Base-by-base conservation (phyloP, 2,329 filamentous ascomycete species). In the Conoideocrella luteorostrata region DNA sequence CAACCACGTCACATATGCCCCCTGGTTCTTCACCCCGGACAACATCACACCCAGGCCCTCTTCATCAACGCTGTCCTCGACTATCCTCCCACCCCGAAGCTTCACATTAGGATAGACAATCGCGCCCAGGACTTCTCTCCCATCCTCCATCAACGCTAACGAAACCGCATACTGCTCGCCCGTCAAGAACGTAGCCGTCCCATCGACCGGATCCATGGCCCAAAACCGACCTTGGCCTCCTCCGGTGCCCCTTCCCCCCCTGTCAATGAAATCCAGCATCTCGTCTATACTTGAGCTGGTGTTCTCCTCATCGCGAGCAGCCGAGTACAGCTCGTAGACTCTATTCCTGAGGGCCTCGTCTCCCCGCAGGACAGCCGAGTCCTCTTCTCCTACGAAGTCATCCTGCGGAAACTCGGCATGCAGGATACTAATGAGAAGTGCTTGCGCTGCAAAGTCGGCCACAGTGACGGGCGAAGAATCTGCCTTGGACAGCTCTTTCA, bases 151-250 rank as follows among this genome's bases (percentile, higher is more conserved):
- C 49, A 84, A 60, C 3, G 75, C 73, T 17, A 83, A 62, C 47
- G 76, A 77, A 4, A 84, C 76, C 3, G 74, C 79, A 47, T 82
- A 84, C 60, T 84, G 80, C 58, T 78, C 69, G 3, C 75, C 75
- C 30, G 63, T 63, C 50, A 84, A 72, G 46, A 81, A 84, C 0
- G 78, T 75, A 13, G 73, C 74, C 1, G 80, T 84, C 23, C 80
- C 80, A 51, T 84, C 80, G 7, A 84, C 74, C 0, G 80, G 80
- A 53, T 84, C 80, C 56, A 84, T 71, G 23, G 79, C 71, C 80
- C 80, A 84, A 41, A 76, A 69, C 1, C 72, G 63, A 0, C 69
- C 63, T 3, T 60, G 44, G 9, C 41, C 44, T 2, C 70, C 47
- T 51, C 64, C 48, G 9, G 58, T 50, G 1, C 69, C 70, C 3